Evolutionary conservation across 2,329 filamentous ascomycete species (phyloP).

Genomic region (Anisogramma anomala): DNA sequence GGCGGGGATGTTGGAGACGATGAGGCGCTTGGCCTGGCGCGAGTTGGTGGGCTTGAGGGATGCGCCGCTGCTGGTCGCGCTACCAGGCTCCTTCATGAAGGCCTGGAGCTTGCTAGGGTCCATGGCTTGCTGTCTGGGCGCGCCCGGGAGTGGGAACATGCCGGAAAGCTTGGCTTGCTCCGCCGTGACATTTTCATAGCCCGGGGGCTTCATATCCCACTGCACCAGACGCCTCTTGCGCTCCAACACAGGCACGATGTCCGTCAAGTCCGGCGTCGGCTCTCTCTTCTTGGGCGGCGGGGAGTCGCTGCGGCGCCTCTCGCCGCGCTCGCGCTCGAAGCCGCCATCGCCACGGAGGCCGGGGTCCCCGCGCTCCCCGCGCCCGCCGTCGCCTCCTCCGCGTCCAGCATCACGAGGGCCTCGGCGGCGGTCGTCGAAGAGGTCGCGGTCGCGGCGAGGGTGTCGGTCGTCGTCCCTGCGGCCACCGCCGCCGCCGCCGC

Average conservation of each 20-base stretch:
- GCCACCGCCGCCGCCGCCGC: conserved; percentile 47
- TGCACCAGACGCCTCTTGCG: conserved; percentile 90
- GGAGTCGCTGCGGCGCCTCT: conserved; percentile 62
- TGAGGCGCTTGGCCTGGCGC: conserved; percentile 83
- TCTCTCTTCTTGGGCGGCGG: conserved; percentile 85
- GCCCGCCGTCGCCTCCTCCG: conserved; percentile 26
- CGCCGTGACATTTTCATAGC: conserved; percentile 95
- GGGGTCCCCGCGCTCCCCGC: no score
- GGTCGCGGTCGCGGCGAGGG: conserved; percentile 39
- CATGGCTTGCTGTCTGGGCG: conserved; percentile 88
- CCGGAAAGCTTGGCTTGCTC: conserved; percentile 97
- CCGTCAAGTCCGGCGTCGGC: conserved; percentile 87
- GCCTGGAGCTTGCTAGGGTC: conserved; percentile 88
- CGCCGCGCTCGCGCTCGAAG: conserved; percentile 28
- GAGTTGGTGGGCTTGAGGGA: conserved; percentile 86
- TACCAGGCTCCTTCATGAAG: conserved; percentile 83
- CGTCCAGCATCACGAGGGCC: conserved; percentile 29
- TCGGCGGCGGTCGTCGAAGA: conserved; percentile 50
- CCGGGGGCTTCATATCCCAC: conserved; percentile 98
- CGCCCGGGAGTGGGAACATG: conserved; percentile 97
- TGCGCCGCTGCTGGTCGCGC: conserved; percentile 52
- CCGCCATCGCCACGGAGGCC: conserved; percentile 26
- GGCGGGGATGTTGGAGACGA: conserved; percentile 71
- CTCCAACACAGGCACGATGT: conserved; percentile 69
- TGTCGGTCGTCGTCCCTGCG: conserved; percentile 55